Conservation (phyloP, 176 grass and related monocot genomes). For the Bothriochloa decipiens region DNA sequence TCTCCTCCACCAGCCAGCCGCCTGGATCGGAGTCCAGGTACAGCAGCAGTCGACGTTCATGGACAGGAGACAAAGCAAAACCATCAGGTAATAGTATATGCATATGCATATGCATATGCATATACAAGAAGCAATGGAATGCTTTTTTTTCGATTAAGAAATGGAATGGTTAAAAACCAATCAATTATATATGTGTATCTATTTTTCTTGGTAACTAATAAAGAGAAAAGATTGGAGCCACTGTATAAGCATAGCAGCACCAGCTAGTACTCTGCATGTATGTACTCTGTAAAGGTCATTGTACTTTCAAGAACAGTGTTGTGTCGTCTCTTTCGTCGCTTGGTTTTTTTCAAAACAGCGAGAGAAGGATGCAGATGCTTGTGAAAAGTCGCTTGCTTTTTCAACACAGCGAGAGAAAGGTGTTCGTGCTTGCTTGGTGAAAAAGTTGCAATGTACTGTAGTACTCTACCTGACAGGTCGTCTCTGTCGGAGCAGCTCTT, state of each 20-base stretch:
- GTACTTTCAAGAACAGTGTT: slow-evolving; percentile 15
- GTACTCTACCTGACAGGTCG: slow-evolving; percentile 60
- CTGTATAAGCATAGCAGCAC: not conserved
- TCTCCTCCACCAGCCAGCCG: slow-evolving; percentile 63
- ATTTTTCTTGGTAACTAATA: no score
- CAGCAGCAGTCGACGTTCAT: not conserved
- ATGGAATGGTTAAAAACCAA: no score
- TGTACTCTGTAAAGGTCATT: not conserved
- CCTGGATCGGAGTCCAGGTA: slow-evolving; percentile 22
- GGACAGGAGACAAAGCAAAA: no score
- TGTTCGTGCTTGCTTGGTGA: not conserved
- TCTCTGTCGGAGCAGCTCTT: slow-evolving; percentile 92
- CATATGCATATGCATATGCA: no score
- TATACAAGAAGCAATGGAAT: no score
- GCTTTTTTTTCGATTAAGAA: no score
- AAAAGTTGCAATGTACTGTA: slow-evolving; percentile 13
- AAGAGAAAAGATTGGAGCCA: not conserved
- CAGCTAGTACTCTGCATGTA: not conserved
- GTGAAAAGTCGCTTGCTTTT: slow-evolving; percentile 8
- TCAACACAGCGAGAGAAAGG: no score
- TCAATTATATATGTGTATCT: no score
- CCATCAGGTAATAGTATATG: no score
- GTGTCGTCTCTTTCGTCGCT: not conserved
- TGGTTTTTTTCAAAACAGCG: no score
- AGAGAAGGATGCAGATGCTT: not conserved